These are phyloP conservation scores for Sporothrix dimorphospora DNA, from an alignment of 2,329 filamentous ascomycete genomes.

Conservation along the genomic window DNA sequence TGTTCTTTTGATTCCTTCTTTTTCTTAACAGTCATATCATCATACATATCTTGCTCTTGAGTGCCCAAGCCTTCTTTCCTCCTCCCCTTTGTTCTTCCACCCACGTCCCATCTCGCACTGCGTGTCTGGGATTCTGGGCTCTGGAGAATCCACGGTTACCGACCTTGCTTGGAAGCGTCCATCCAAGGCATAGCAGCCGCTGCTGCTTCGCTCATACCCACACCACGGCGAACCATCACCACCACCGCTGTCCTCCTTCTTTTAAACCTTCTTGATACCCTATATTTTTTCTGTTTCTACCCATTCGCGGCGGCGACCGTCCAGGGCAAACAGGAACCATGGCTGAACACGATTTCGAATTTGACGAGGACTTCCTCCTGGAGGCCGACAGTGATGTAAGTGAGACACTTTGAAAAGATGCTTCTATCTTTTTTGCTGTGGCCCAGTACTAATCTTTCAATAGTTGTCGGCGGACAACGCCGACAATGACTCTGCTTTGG, in stretches of 20 bases:
- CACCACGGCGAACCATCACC: neutral
- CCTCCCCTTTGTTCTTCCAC: neutral
- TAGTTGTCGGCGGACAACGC: slow-evolving; percentile 6
- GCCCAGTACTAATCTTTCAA: neutral
- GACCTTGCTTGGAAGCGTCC: slow-evolving; percentile 34
- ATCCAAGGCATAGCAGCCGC: slow-evolving; percentile 33
- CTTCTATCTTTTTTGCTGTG: neutral
- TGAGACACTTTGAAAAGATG: neutral
- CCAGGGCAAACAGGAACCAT: slow-evolving; percentile 3
- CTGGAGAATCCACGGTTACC: slow-evolving; percentile 9
- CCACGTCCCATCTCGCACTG: neutral
- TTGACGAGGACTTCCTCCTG: slow-evolving; percentile 22
- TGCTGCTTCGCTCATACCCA: slow-evolving; percentile 29
- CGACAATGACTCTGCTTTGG: slow-evolving; percentile 39
- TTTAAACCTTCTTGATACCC: slow-evolving; percentile 2
- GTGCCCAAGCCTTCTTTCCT: neutral
- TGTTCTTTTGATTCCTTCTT: neutral
- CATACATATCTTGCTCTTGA: neutral
- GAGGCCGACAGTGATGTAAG: slow-evolving; percentile 27
- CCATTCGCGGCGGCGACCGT: neutral
- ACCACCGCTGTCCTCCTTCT: neutral
- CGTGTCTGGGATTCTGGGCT: neutral
- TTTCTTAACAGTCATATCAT: neutral
- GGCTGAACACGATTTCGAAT: slow-evolving; percentile 13
- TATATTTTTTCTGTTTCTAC: neutral